phyloP scores from a whole-genome alignment of 2,329 filamentous ascomycete genomes.

The Aureobasidium sp. region DNA sequence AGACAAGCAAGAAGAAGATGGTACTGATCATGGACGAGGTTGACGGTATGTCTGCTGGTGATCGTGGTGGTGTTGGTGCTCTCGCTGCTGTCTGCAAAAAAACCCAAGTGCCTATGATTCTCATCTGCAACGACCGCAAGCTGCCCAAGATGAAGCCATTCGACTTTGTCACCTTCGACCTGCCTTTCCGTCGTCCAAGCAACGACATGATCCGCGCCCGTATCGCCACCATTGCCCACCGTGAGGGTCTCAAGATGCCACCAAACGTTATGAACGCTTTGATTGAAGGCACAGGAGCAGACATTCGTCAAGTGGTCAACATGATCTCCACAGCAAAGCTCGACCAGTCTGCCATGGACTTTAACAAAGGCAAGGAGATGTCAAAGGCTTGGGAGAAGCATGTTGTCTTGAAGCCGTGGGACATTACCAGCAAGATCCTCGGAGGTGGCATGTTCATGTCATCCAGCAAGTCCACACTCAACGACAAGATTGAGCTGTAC shows the following conservation, averaged over 20 bases:
- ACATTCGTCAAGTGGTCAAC: constrained; percentile 97
- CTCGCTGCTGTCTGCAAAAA: constrained; percentile 93
- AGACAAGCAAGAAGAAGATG: constrained; percentile 80
- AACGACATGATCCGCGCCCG: constrained; percentile 85
- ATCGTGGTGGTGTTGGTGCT: constrained; percentile 90
- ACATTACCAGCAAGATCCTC: constrained; percentile 90
- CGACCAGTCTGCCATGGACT: constrained; percentile 72
- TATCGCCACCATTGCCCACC: constrained; percentile 90
- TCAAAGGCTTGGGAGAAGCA: constrained; percentile 98
- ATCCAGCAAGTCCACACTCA: constrained; percentile 77
- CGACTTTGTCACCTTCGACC: constrained; percentile 73
- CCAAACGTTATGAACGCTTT: constrained; percentile 79
- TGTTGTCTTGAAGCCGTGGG: constrained; percentile 93
- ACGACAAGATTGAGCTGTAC: constrained; percentile 97
- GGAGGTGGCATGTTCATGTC: constrained; percentile 78
- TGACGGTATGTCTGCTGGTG: constrained; percentile 96
- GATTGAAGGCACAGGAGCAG: constrained; percentile 90
- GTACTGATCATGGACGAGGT: constrained; percentile 99
- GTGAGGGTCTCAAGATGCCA: constrained; percentile 83
- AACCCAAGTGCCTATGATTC: constrained; percentile 86
- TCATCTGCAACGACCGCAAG: constrained; percentile 94
- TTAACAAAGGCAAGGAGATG: constrained; percentile 84
- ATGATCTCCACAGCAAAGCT: constrained; percentile 95
- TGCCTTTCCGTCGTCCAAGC: constrained; percentile 83
- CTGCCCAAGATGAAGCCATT: constrained; percentile 98